phyloP scores from a whole-genome alignment of 805 yeast genomes.

The Ogataea methylovora region DNA sequence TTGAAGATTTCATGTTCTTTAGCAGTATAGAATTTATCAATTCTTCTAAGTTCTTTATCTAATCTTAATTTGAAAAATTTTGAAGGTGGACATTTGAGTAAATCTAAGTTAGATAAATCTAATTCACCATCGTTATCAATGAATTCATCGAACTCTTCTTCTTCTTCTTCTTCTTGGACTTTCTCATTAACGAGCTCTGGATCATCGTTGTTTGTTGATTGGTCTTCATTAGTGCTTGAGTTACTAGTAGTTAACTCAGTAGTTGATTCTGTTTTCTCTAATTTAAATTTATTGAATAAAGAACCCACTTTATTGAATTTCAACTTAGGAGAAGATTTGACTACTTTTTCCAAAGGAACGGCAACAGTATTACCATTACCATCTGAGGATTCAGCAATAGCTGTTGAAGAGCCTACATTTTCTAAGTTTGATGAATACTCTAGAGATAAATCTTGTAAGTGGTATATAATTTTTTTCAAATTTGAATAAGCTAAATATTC shows the following conservation, averaged over 20 bases:
- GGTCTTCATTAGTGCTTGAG: background rate
- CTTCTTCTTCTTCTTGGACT: background rate
- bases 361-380: constrained; percentile 2
- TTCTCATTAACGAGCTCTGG: too few species aligned
- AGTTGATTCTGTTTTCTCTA: background rate
- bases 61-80: constrained; percentile 40
- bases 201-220: too few species aligned
- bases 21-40: constrained; percentile 42
- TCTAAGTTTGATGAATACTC: constrained; percentile 2
- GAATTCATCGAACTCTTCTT: constrained; percentile 6
- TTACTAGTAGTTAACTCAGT: background rate
- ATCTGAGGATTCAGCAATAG: constrained; percentile 7
- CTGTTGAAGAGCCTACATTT: constrained; percentile 3
- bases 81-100: constrained; percentile 15
- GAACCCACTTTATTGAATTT: background rate
- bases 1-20: constrained; percentile 39
- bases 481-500: constrained; percentile 37
- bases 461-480: constrained; percentile 49
- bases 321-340: constrained; percentile 2
- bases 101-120: constrained; percentile 1
- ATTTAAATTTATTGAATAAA: background rate
- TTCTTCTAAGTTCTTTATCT: constrained; percentile 39
- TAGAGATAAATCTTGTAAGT: constrained; percentile 33
- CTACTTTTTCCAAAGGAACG: constrained; percentile 3
- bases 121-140: background rate